Evolutionary conservation across 495 filamentous ascomycete species (phyloP), one percentile per base, ranked within the genome.

Genomic region (Penicillium macrosclerotiorum): DNA sequence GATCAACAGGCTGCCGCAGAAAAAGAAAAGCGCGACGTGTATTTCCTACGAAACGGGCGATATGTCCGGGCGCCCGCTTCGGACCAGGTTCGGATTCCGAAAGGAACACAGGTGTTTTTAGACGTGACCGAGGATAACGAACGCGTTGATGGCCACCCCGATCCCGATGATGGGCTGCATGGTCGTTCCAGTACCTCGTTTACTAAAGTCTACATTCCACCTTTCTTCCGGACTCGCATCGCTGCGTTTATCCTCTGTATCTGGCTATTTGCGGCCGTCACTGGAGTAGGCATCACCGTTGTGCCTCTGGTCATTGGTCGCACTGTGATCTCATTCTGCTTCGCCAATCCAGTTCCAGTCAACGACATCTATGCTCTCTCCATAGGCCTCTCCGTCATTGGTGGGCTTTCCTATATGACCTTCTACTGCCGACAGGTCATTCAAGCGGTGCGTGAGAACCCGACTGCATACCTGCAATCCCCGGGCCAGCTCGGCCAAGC

Each of bases 321-420:
- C 12, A 72, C 68, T 42, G 72, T 96, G 41, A 84, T 96, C 57
- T 75, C 81, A 19, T 63, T 72, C 6, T 69, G 86, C 13, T 79
- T 93, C 35, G 85, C 87, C 12, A 60, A 68, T 13, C 72, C 84
- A 32, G 73, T 85, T 27, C 80, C 82, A 14, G 82, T 89, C 60
- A 97, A 96, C 63, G 93, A 99, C 62, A 84, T 99, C 26, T 97
- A 99, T 62, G 92, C 94, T 8, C 95, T 95, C 64, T 93, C 88
- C 36, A 80, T 89, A 27, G 93, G 93, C 14, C 75, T 92, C 44
- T 92, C 90, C 57, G 70, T 88, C 13, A 75, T 93, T 19, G 87
- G 87, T 39, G 77, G 78, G 4, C 55, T 79, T 11, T 67, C 75
- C 11, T 91, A 88, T 60, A 54, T 73, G 20, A 51, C 78, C 8